Base-by-base conservation (phyloP, 179 eudicot genomes). In the Beta lomatogona region DNA sequence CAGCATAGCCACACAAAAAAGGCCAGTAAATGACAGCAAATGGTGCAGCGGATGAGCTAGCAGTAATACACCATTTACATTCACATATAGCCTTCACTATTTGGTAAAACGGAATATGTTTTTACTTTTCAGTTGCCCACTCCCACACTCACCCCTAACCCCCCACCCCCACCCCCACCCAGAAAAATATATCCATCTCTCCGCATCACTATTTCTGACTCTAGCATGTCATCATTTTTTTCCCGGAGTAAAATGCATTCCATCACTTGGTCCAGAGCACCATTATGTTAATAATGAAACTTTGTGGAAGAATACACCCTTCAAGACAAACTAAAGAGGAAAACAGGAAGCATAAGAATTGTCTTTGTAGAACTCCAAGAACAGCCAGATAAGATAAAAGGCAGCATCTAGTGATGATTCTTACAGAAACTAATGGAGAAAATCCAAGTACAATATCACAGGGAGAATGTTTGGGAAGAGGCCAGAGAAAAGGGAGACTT, bases 401-500 rank as follows among this genome's bases (percentile, higher is more conserved):
- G 22, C 44, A 21, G 41, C 68, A n/a, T 45, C 31, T 53, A 77
- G 11, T 16, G n/a, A 63, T 73, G 19, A 63, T 25, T 70, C 73
- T 15, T 44, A 41, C 18, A 44, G 72, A 68, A 2, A 14, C 41
- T 8, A 46, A n/a, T 11, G 28, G 61, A 65, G 44, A 16, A 41
- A 60, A 74, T 14, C 45, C 31, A 79, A 22, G 60, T 57, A 59
- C 6, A 54, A 36, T 14, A 66, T 50, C 73, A 45, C 11, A 36
- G 21, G 69, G 65, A 53, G 36, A 41, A 19, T 15, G 36, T 31
- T 63, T 48, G 58, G 44, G 61, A 69, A 15, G 46, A 81, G 66
- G 67, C 16, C 14, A 57, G n/a, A 68, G 53, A 80, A 78, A 5
- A 75, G 9, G 57, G 8, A 71, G 46, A 90, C 97, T 90, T 86